Conservation (phyloP, 1,139 yeast species). For the Candida gigantensis region DNA sequence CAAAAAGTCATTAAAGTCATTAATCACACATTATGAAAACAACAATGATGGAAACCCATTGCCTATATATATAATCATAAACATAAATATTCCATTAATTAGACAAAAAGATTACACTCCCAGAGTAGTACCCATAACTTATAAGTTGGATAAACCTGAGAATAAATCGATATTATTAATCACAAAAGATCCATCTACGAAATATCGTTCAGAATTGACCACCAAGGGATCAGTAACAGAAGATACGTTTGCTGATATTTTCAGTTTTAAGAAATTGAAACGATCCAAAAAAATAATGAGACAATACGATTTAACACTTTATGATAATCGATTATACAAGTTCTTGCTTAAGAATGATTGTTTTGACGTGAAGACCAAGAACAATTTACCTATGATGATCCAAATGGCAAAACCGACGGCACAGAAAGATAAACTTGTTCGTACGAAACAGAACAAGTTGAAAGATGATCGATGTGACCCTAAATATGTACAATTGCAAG, state of each 20-base stretch:
- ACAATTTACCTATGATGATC: conserved; percentile 55
- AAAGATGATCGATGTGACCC: conserved; percentile 62
- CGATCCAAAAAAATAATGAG: conserved; percentile 45
- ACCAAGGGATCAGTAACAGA: conserved; percentile 55
- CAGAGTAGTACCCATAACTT: conserved; percentile 62
- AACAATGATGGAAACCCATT: conserved; percentile 1
- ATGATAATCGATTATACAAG: conserved; percentile 65
- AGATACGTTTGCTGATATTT: conserved; percentile 57
- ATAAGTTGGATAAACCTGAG: conserved; percentile 47
- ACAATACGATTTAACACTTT: conserved; percentile 65
- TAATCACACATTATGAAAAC: conserved; percentile 17
- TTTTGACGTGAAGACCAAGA: conserved; percentile 61
- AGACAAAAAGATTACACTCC: conserved; percentile 59
- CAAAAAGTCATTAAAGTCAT: conserved; percentile 25
- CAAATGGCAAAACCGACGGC: conserved; percentile 57
- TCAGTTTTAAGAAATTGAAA: conserved; percentile 57
- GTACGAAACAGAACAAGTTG: conserved; percentile 39
- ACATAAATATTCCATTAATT: conserved; percentile 51
- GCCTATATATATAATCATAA: conserved; percentile 53
- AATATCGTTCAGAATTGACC: conserved; percentile 49
- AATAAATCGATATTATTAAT: conserved; percentile 56
- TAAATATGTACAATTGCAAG: conserved; percentile 58
- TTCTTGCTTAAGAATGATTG: conserved; percentile 33
- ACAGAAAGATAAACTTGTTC: conserved; percentile 29
- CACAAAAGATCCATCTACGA: conserved; percentile 67